Conservation (phyloP, 1,284 basidiomycete species). For the Sporisorium scitamineum region DNA sequence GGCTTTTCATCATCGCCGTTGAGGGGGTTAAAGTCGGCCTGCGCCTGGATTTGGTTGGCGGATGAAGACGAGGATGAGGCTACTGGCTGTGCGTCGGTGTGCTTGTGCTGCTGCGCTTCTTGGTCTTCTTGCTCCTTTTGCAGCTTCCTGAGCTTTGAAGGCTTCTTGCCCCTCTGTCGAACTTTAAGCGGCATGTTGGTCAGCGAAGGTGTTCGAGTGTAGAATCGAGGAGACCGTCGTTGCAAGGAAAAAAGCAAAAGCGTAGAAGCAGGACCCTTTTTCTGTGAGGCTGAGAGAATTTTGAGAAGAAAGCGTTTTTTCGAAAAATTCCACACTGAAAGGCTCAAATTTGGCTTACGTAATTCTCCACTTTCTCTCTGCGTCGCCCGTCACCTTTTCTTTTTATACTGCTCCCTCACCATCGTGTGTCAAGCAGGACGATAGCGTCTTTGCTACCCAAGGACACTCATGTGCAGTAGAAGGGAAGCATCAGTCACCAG, state of each 20-base stretch:
- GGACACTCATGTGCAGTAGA: no score
- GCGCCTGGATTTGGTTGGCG: slow-evolving; percentile 23
- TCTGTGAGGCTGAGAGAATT: neutral
- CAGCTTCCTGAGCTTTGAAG: slow-evolving; percentile 38
- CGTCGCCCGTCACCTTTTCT: neutral
- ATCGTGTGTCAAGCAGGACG: neutral
- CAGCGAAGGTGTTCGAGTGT: neutral
- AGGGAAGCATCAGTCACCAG: no score
- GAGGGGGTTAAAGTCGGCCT: slow-evolving; percentile 36
- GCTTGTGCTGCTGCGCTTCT: slow-evolving; percentile 15
- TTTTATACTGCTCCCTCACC: neutral
- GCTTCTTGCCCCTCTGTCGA: slow-evolving; percentile 54
- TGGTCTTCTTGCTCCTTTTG: slow-evolving; percentile 26
- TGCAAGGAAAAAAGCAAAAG: no score
- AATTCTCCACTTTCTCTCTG: slow-evolving; percentile 21
- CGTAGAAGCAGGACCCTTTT: slow-evolving; percentile 31
- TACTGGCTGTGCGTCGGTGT: slow-evolving; percentile 18
- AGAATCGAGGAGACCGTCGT: no score
- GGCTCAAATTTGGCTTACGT: slow-evolving; percentile 31
- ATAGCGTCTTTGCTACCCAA: no score
- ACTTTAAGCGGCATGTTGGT: slow-evolving; percentile 38
- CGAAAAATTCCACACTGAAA: slow-evolving; percentile 21
- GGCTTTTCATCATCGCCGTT: slow-evolving; percentile 9
- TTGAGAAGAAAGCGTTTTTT: slow-evolving; percentile 5
- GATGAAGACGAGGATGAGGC: slow-evolving; percentile 20